phyloP scores from a whole-genome alignment of 2,329 filamentous ascomycete species.

The Dryadomyces sulphureus region DNA sequence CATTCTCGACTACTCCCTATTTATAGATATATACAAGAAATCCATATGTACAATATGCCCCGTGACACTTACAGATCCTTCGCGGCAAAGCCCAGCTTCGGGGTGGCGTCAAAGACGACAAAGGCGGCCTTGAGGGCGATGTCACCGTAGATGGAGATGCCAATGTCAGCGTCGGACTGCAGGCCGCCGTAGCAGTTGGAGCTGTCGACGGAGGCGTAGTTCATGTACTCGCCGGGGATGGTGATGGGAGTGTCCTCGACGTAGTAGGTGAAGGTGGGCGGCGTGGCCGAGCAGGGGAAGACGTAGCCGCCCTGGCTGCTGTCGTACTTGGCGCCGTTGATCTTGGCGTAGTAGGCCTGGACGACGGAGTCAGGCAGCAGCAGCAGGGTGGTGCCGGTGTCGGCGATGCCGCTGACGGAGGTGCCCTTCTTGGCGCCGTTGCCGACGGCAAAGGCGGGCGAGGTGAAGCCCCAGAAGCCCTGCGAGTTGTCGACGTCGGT shows the following conservation, averaged over 20 bases:
- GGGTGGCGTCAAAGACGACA: conserved; percentile 14
- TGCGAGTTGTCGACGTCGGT: conserved; percentile 26
- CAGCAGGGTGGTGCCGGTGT: conserved; percentile 46
- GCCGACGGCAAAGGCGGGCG: conserved; percentile 18
- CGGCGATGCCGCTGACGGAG: conserved; percentile 30
- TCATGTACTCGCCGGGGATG: conserved; percentile 33
- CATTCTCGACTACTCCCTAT: too few relatives aligned
- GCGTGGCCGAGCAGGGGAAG: conserved; percentile 31
- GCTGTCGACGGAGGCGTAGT: conserved; percentile 28
- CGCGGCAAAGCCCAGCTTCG: conserved; percentile 12
- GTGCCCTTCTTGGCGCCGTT: conserved; percentile 12
- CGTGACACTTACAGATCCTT: conserved; percentile 9
- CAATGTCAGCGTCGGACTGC: conserved; percentile 24
- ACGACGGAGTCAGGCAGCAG: conserved; percentile 32
- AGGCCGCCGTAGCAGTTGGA: conserved; percentile 49
- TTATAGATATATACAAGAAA: too few relatives aligned
- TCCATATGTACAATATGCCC: neutral
- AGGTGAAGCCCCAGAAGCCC: conserved; percentile 24
- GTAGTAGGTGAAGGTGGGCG: conserved; percentile 34
- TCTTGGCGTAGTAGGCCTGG: conserved; percentile 33
- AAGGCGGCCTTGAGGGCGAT: conserved; percentile 15
- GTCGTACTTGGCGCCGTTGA: conserved; percentile 26
- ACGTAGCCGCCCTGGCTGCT: conserved; percentile 29
- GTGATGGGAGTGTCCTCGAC: conserved; percentile 29
- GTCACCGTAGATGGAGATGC: conserved; percentile 15